phyloP scores from a whole-genome alignment of 2,329 filamentous ascomycete genomes.

The Pestalotiopsis sp. region DNA sequence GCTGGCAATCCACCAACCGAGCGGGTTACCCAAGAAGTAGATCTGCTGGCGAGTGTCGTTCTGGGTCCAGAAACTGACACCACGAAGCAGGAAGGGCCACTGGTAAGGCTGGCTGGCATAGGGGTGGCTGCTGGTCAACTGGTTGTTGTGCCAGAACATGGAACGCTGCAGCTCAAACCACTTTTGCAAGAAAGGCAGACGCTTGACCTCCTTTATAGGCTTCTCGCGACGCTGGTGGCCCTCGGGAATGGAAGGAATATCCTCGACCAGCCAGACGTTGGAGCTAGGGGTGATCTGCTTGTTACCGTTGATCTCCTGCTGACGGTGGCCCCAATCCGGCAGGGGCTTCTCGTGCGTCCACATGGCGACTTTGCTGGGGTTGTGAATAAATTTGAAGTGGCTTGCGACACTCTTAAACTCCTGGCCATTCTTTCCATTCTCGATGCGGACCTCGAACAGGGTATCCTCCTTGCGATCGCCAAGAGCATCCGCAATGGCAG shows the following conservation, averaged over 20 bases:
- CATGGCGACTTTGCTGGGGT: conserved; percentile 96
- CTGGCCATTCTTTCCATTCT: conserved; percentile 78
- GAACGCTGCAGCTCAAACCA: conserved; percentile 95
- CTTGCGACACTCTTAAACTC: conserved; percentile 89
- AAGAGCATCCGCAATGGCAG: conserved; percentile 70
- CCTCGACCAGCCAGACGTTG: conserved; percentile 93
- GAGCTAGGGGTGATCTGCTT: conserved; percentile 89
- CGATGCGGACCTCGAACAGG: conserved; percentile 88
- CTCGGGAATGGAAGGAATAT: conserved; percentile 76
- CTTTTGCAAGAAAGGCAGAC: conserved; percentile 86
- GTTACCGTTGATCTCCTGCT: conserved; percentile 99
- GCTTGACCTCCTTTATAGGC: conserved; percentile 78
- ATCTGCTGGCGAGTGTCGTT: conserved; percentile 95
- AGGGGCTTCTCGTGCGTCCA: conserved; percentile 95
- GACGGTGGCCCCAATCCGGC: conserved; percentile 96
- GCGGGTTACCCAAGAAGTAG: conserved; percentile 95
- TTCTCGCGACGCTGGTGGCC: conserved; percentile 76
- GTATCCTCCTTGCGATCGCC: conserved; percentile 83
- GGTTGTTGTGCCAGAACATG: conserved; percentile 99
- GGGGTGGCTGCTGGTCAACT: conserved; percentile 93
- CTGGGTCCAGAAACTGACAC: conserved; percentile 99
- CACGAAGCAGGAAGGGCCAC: conserved; percentile 96
- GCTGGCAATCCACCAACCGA: conserved; percentile 97
- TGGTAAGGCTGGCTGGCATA: conserved; percentile 94
- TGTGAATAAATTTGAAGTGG: conserved; percentile 95